Evolutionary conservation across 2,329 filamentous ascomycete species (phyloP).

Genomic region (Verticillium albo-atrum): DNA sequence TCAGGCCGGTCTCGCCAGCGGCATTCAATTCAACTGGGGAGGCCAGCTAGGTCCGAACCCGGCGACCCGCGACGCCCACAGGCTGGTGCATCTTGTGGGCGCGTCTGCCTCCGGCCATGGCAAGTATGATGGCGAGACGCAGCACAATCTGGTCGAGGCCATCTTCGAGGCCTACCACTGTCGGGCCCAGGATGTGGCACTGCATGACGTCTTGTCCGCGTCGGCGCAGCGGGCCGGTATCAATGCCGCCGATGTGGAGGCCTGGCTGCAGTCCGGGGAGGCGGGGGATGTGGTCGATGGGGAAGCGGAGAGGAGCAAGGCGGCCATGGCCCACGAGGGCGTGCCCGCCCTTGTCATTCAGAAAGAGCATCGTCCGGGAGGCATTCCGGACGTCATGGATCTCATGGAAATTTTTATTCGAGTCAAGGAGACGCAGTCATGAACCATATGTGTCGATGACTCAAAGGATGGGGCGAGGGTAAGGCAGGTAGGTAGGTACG

Average conservation of each 20-base stretch:
- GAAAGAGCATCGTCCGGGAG: conserved; percentile 7
- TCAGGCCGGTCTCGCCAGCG: conserved; percentile 22
- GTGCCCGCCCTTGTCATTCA: conserved; percentile 15
- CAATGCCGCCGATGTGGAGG: conserved; percentile 7
- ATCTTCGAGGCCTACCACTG: conserved; percentile 24
- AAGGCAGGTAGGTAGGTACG: no score
- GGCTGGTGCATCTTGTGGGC: conserved; percentile 20
- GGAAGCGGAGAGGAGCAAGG: conserved; percentile 7
- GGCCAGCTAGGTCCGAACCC: conserved; percentile 23
- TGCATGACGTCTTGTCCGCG: conserved; percentile 13
- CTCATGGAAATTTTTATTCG: conserved; percentile 15
- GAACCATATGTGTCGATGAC: no score
- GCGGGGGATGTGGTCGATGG: conserved; percentile 7
- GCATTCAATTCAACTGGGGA: conserved; percentile 26
- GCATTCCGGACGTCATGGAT: conserved; percentile 8
- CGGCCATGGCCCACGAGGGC: conserved; percentile 3
- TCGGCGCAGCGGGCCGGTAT: conserved; percentile 17
- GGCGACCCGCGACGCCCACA: conserved; percentile 26
- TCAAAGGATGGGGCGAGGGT: no score
- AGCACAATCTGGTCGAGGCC: conserved; percentile 17
- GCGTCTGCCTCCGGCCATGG: background rate
- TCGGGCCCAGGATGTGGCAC: conserved; percentile 23
- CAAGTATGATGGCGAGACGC: conserved; percentile 5
- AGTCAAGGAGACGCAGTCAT: conserved; percentile 6
- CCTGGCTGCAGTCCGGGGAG: conserved; percentile 6